phyloP scores from a whole-genome alignment of 129 eudicot species.

The Pseudognaphalium luteoalbum region DNA sequence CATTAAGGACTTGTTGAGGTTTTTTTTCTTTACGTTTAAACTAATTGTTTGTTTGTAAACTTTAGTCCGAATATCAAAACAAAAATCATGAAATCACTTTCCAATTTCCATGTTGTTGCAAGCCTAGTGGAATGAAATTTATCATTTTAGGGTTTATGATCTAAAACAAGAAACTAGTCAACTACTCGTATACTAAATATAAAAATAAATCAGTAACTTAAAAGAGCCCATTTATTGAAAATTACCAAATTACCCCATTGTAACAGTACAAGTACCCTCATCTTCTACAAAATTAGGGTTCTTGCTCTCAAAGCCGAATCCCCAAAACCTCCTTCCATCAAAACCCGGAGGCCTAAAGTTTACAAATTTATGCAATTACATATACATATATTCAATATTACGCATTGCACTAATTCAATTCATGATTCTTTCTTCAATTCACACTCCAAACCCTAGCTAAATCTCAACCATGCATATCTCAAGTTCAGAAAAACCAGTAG shows the following conservation, averaged over 20 bases:
- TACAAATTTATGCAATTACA: conserved; percentile 1
- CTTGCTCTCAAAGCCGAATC: conserved; percentile 30
- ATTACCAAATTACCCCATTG: conserved; percentile 23
- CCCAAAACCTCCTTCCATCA: conserved; percentile 13
- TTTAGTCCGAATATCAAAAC: too few relatives aligned
- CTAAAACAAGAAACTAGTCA: not conserved
- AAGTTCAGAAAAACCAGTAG: conserved; percentile 26
- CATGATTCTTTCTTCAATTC: conserved; percentile 17
- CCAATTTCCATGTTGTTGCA: too few relatives aligned
- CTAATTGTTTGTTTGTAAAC: too few relatives aligned
- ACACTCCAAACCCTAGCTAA: conserved; percentile 37
- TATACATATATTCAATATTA: not conserved
- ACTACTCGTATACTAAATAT: too few relatives aligned
- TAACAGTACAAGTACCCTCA: conserved; percentile 25
- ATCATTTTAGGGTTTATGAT: not conserved
- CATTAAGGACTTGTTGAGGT: too few relatives aligned
- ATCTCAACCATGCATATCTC: conserved; percentile 35
- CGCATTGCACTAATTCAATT: conserved; percentile 13
- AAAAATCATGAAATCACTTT: too few relatives aligned
- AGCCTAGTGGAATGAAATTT: too few relatives aligned
- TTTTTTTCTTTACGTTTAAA: too few relatives aligned
- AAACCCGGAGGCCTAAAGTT: conserved; percentile 7
- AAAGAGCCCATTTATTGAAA: not conserved
- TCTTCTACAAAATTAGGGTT: conserved; percentile 33
- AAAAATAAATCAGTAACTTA: not conserved